Conservation (phyloP, 2,329 filamentous ascomycete species). For the Colletotrichum sp. region DNA sequence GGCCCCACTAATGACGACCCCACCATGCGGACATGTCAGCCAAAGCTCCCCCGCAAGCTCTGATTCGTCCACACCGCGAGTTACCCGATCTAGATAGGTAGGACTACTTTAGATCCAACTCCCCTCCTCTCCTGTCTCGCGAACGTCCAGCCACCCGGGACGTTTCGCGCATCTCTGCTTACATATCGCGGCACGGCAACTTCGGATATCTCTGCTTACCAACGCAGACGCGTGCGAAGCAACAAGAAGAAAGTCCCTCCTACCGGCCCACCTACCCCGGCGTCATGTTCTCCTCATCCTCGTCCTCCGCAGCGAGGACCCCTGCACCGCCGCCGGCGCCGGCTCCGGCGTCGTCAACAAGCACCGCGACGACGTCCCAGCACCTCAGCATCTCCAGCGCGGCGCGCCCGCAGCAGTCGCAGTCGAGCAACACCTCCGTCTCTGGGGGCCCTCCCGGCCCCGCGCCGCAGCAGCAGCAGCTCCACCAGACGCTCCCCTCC, state of each 20-base stretch:
- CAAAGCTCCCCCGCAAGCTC: neutral
- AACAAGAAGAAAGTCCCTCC: neutral
- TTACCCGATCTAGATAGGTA: slow-evolving; percentile 7
- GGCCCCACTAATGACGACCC: neutral
- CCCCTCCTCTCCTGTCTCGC: neutral
- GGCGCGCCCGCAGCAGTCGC: slow-evolving; percentile 1
- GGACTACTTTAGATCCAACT: neutral
- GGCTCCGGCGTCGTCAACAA: neutral
- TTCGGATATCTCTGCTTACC: neutral
- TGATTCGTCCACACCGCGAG: slow-evolving; percentile 10
- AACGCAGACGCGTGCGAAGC: neutral
- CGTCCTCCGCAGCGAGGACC: neutral
- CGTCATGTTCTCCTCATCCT: slow-evolving; percentile 20
- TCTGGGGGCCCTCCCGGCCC: neutral
- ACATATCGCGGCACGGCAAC: neutral
- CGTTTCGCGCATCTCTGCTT: neutral
- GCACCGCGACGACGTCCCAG: slow-evolving; percentile 4
- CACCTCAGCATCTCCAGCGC: slow-evolving; percentile 19
- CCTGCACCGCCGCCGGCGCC: neutral
- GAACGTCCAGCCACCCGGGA: neutral
- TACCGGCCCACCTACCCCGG: neutral
- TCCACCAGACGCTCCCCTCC: slow-evolving; percentile 44
- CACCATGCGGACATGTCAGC: neutral
- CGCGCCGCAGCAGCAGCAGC: neutral
- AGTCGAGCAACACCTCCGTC: slow-evolving; percentile 18